phyloP scores from a whole-genome alignment of 305 asterid species.

The Fraxinus paxiana region DNA sequence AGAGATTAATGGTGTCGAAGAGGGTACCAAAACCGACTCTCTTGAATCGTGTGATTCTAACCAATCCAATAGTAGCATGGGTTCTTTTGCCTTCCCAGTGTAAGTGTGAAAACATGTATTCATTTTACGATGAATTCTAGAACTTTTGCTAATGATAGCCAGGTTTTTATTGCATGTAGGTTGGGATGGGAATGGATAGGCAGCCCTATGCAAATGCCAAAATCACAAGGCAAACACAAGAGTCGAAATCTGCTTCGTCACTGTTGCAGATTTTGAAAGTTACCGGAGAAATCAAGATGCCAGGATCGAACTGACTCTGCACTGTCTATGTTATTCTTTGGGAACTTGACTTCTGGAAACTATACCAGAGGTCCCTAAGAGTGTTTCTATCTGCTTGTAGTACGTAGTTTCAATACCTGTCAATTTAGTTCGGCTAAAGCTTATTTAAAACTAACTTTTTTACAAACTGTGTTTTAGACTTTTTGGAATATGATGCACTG shows the following conservation, averaged over 20 bases:
- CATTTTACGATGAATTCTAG: not conserved
- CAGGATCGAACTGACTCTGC: not conserved
- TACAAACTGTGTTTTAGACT: not conserved
- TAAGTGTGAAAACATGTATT: constrained; percentile 27
- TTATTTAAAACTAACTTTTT: not conserved
- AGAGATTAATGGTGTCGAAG: constrained; percentile 31
- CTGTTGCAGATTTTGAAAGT: constrained; percentile 57
- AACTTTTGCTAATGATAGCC: not conserved
- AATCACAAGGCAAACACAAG: constrained; percentile 34
- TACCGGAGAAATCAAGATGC: not conserved
- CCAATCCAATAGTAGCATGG: constrained; percentile 42
- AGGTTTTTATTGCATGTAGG: constrained; percentile 34
- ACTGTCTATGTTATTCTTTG: not conserved
- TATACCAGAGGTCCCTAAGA: not conserved
- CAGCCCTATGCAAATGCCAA: constrained; percentile 86
- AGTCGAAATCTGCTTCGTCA: constrained; percentile 32
- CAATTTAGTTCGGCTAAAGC: not conserved
- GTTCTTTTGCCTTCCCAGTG: constrained; percentile 63
- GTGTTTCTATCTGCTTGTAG: not conserved
- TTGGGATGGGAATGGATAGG: constrained; percentile 72
- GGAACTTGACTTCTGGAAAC: not conserved
- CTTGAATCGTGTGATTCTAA: constrained; percentile 45
- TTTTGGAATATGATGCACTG: not conserved
- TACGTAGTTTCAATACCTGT: not conserved
- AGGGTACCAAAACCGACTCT: constrained; percentile 33